These are phyloP conservation scores for Pseudonitzschia delicatissima DNA, from an alignment of 108 stramenopile genomes.

Conservation along the genomic window DNA sequence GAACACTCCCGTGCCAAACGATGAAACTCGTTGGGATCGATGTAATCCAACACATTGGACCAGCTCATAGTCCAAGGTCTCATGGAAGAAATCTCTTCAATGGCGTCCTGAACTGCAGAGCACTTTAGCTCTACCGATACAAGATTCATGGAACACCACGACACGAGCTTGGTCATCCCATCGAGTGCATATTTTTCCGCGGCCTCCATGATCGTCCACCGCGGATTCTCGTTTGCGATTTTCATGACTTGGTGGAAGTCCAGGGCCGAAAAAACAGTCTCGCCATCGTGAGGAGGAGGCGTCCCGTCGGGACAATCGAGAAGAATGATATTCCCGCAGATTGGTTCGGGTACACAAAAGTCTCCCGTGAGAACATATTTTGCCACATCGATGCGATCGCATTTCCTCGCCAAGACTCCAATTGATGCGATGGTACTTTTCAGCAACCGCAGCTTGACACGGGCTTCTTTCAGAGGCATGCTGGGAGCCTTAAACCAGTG, in stretches of 20 bases:
- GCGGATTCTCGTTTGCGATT: not conserved
- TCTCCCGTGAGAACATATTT: constrained; percentile 28
- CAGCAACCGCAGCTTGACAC: not conserved
- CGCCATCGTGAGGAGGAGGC: constrained; percentile 11
- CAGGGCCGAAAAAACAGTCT: constrained; percentile 31
- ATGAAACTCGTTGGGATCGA: constrained; percentile 24
- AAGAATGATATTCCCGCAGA: constrained; percentile 22
- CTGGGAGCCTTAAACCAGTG: constrained; percentile 15
- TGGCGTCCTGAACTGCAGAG: constrained; percentile 14
- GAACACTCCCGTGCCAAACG: constrained; percentile 18
- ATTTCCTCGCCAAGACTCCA: constrained; percentile 7
- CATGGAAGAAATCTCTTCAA: constrained; percentile 28
- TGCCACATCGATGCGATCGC: constrained; percentile 26
- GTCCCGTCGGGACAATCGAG: constrained; percentile 35
- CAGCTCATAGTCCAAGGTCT: constrained; percentile 30
- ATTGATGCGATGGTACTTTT: not conserved
- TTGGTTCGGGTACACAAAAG: constrained; percentile 16
- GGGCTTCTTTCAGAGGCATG: constrained; percentile 18
- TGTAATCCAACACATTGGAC: constrained; percentile 35
- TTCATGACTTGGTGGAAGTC: not conserved
- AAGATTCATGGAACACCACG: constrained; percentile 7
- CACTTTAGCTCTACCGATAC: constrained; percentile 19
- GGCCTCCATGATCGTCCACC: constrained; percentile 16
- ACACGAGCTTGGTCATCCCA: constrained; percentile 10
- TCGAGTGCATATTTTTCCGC: constrained; percentile 17